Percentiles rank a stretch among this genome's conserved stretches.
Evolutionary conservation across 1,139 yeast species (phyloP).

Genomic region (Debaryomycetaceae sp.): DNA sequence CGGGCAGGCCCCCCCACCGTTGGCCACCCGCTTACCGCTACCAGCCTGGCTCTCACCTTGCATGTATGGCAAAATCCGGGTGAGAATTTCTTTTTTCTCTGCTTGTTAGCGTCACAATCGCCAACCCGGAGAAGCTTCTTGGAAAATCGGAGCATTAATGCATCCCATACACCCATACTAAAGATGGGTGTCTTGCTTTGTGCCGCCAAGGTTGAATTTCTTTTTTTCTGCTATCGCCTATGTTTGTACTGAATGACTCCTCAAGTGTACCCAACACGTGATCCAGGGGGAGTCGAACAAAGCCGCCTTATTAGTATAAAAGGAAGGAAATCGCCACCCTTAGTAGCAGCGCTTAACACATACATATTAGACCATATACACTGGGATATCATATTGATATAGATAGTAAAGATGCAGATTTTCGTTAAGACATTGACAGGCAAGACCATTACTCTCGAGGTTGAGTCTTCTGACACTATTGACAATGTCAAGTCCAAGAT

Average conservation of each 20-base stretch:
- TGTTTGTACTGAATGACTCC: neutral
- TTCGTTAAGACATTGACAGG: slow-evolving; percentile 99
- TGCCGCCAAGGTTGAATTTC: neutral
- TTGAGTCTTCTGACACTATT: slow-evolving; percentile 98
- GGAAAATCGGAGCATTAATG: neutral
- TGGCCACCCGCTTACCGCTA: too few relatives aligned
- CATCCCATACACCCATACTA: neutral
- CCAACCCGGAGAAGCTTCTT: neutral
- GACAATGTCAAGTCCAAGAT: slow-evolving; percentile 97
- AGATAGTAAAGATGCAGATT: slow-evolving; percentile 71
- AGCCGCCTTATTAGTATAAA: slow-evolving; percentile 5
- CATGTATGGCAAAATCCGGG: neutral
- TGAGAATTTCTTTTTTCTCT: neutral
- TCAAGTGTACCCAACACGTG: neutral
- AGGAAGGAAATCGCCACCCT: slow-evolving; percentile 10
- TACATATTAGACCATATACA: neutral
- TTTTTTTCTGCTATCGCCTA: neutral
- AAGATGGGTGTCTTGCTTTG: neutral
- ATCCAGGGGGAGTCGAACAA: neutral
- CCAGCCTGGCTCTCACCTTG: too few relatives aligned
- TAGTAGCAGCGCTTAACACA: neutral
- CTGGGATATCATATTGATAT: neutral
- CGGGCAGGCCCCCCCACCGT: too few relatives aligned
- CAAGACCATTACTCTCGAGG: slow-evolving; percentile 98
- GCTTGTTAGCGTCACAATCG: neutral